Evolutionary conservation across 1,139 yeast genomes (phyloP), one percentile per base, ranked within the genome.

Genomic region (Candida gigantensis): DNA sequence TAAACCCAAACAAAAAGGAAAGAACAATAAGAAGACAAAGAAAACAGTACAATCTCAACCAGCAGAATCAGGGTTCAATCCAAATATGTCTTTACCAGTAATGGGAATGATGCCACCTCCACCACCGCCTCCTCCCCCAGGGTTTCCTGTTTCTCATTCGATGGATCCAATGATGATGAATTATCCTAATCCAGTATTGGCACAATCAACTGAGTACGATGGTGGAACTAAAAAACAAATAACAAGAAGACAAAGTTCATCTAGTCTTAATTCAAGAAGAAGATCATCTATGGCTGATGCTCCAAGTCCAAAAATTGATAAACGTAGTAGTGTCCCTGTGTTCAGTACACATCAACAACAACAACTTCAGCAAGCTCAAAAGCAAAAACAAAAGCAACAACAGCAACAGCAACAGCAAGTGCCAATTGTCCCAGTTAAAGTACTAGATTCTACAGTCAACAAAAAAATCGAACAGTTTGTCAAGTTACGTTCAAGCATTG

Each of bases 381-480:
- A 20, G 29, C 12, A 21, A 15, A 11, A n/a, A 23, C 25, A 32
- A 17, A 24, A 24, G 16, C 37, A 12, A 8, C 43, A 20, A 9
- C 20, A n/a, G 29, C 32, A 27, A n/a, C 26, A 21, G 26, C 32
- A 14, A 6, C 32, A 24, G n/a, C n/a, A n/a, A n/a, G n/a, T n/a
- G n/a, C n/a, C n/a, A n/a, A 7, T 18, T 18, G 19, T 7, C 7
- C 42, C 39, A 10, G 35, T 34, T 43, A 42, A 43, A 37, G 36
- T 50, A 7, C 39, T 37, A 3, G 67, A 60, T 41, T 45, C 53
- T 3, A 51, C 51, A 23, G 58, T 66, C 29, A 53, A 50, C 38
- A 54, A 52, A 24, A 66, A 64, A 45, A 61, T 71, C 34, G 61
- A 62, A 24, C 64, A 65, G 31, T 71, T 71, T 43, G 46, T 58